phyloP scores from a whole-genome alignment of 805 yeast genomes.

The Wickerhamomyces queroliae region DNA sequence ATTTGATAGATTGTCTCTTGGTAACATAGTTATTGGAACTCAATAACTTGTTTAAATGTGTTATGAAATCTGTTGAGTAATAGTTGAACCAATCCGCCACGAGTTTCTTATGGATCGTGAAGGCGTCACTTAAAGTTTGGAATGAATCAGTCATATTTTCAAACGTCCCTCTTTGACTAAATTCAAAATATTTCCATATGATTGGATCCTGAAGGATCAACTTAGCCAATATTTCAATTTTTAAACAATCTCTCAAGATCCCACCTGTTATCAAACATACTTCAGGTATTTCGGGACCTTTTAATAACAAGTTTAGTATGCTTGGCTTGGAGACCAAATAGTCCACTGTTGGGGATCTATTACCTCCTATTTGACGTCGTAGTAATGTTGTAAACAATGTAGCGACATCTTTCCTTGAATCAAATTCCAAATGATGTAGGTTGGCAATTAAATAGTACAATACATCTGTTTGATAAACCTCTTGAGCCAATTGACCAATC shows the following conservation, averaged over 20 bases:
- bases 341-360: slow-evolving; percentile 81
- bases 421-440: slow-evolving; percentile 74
- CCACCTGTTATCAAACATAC: slow-evolving; percentile 69
- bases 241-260: slow-evolving; percentile 80
- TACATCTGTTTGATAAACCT: slow-evolving; percentile 67
- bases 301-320: slow-evolving; percentile 54
- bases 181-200: slow-evolving; percentile 81
- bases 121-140: slow-evolving; percentile 63
- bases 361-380: slow-evolving; percentile 64
- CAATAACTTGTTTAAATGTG: slow-evolving; percentile 61
- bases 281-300: slow-evolving; percentile 71
- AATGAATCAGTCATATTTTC: slow-evolving; percentile 91
- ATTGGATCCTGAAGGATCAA: slow-evolving; percentile 51
- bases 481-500: slow-evolving; percentile 71
- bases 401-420: slow-evolving; percentile 79
- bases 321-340: slow-evolving; percentile 65
- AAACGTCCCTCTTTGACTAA: slow-evolving; percentile 70
- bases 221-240: slow-evolving; percentile 63
- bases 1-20: slow-evolving; percentile 80
- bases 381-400: slow-evolving; percentile 69
- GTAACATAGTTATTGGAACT: slow-evolving; percentile 83
- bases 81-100: slow-evolving; percentile 62
- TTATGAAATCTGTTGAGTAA: slow-evolving; percentile 54
- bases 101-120: slow-evolving; percentile 62
- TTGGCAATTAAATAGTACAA: slow-evolving; percentile 54